Evolutionary conservation across 768 basidiomycete species (phyloP), one percentile per base, ranked within the genome.

Genomic region (Dacryopinax primogenitus): DNA sequence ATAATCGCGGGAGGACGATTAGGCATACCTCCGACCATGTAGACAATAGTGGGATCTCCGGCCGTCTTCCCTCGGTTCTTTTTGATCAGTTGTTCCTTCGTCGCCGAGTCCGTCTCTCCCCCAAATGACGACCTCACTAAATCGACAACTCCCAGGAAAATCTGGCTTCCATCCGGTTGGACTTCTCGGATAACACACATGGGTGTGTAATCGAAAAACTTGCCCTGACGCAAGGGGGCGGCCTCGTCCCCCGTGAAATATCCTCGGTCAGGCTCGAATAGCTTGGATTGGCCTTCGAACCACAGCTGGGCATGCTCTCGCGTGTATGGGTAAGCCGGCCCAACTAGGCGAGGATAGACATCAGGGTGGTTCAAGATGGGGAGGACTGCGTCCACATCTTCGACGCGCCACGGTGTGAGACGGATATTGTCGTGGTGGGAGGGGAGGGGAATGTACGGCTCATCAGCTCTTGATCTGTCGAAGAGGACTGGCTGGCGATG

Each of bases 11-110:
- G n/a, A n/a, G n/a, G n/a, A n/a, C n/a, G n/a, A n/a, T n/a, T n/a
- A 13, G 58, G 66, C 80, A 15, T 71, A 86, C 86, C 79, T 67
- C 86, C 87, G 34, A 87, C 72, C 13, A 77, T 78, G 83, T 84
- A 88, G 28, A 82, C 70, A 64, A 86, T 84, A 30, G 75, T 75
- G 11, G 81, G 80, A 68, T 87, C 82, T 11, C 84, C 85, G 15
- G 73, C 63, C 4, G 71, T 68, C 64, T 77, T 77, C 1, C 64
- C 70, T 30, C 73, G 70, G 68, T 86, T 86, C 68, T 75, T 75
- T 47, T 9, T 32, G 3, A 18, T 30, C 9, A 13, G 51, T 18
- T 58, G 26, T 21, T 58, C 51, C 18, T 18, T 58, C 51, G 26
- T 58, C 51, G 26, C 7, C 51, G 3, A 7, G 32, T 58, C 51